These are phyloP conservation scores for Umbilicus rupestris DNA, from an alignment of 164 flowering plant species.

Conservation along the genomic window DNA sequence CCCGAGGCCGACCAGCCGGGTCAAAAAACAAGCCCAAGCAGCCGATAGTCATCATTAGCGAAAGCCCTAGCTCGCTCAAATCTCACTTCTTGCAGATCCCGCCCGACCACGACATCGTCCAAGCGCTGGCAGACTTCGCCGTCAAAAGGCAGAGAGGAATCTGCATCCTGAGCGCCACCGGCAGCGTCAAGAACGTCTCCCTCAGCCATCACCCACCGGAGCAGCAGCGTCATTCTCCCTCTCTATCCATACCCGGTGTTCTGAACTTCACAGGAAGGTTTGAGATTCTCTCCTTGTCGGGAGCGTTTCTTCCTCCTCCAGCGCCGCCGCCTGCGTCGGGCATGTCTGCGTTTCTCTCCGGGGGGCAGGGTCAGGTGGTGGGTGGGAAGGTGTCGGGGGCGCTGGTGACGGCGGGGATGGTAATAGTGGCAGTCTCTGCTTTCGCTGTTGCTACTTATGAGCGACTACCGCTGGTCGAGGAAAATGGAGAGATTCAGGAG, in stretches of 20 bases:
- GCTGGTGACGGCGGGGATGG: conserved; percentile 66
- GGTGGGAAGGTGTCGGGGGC: conserved; percentile 81
- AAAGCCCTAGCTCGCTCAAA: conserved; percentile 71
- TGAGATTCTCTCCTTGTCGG: conserved; percentile 73
- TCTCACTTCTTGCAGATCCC: conserved; percentile 81
- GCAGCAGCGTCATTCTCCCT: neutral
- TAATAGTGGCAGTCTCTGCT: conserved; percentile 77
- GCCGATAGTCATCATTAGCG: conserved; percentile 75
- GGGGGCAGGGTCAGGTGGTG: conserved; percentile 81
- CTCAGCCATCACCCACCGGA: conserved; percentile 58
- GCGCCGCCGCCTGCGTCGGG: conserved; percentile 82
- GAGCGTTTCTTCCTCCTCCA: conserved; percentile 76
- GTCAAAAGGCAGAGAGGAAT: conserved; percentile 66
- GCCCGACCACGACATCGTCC: conserved; percentile 57
- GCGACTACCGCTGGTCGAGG: conserved; percentile 79
- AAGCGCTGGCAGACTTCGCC: conserved; percentile 54
- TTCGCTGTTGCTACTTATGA: conserved; percentile 86
- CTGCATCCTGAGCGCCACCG: conserved; percentile 66
- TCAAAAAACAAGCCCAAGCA: conserved; percentile 94
- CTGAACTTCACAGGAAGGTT: conserved; percentile 69
- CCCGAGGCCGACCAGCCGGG: conserved; percentile 75
- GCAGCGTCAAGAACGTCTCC: conserved; percentile 67
- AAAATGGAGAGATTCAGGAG: conserved; percentile 32
- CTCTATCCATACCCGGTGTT: conserved; percentile 25
- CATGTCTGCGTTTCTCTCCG: conserved; percentile 60